These are phyloP conservation scores for Mediolabrus comicus DNA, from an alignment of 108 stramenopile genomes.

Conservation along the genomic window DNA sequence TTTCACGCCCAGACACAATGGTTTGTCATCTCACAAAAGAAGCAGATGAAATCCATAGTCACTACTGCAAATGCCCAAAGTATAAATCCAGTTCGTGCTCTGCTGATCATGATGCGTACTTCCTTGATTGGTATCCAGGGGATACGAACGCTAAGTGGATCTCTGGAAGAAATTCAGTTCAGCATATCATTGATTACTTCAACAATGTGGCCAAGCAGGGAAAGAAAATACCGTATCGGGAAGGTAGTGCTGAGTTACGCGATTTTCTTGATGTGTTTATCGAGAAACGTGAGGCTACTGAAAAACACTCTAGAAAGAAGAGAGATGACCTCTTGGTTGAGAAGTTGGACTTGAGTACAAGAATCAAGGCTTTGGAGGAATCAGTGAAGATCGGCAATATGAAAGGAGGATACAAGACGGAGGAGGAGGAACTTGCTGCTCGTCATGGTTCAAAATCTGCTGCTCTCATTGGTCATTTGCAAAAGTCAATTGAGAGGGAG, in stretches of 20 bases:
- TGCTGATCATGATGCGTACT: neutral
- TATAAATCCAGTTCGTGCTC: neutral
- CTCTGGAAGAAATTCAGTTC: neutral
- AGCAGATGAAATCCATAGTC: conserved; percentile 16
- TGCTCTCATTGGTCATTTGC: conserved; percentile 21
- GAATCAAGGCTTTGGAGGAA: conserved; percentile 24
- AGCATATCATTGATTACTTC: conserved; percentile 22
- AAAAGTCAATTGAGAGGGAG: neutral
- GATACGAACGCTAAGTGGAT: neutral
- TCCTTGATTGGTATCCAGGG: neutral
- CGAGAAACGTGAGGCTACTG: neutral
- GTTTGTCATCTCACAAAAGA: neutral
- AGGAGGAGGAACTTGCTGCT: conserved; percentile 26
- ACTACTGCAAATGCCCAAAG: conserved; percentile 13
- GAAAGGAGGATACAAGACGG: conserved; percentile 2
- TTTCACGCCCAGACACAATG: neutral
- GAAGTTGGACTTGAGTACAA: conserved; percentile 1
- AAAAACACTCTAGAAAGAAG: neutral
- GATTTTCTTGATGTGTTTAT: conserved; percentile 15
- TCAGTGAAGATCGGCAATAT: conserved; percentile 12
- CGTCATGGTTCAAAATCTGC: conserved; percentile 33
- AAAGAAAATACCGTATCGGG: neutral
- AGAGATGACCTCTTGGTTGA: conserved; percentile 7
- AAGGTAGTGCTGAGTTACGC: neutral
- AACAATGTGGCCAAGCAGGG: conserved; percentile 11